These are phyloP conservation scores for Whalleya microplaca DNA, from an alignment of 2,329 filamentous ascomycete genomes.

Conservation along the genomic window DNA sequence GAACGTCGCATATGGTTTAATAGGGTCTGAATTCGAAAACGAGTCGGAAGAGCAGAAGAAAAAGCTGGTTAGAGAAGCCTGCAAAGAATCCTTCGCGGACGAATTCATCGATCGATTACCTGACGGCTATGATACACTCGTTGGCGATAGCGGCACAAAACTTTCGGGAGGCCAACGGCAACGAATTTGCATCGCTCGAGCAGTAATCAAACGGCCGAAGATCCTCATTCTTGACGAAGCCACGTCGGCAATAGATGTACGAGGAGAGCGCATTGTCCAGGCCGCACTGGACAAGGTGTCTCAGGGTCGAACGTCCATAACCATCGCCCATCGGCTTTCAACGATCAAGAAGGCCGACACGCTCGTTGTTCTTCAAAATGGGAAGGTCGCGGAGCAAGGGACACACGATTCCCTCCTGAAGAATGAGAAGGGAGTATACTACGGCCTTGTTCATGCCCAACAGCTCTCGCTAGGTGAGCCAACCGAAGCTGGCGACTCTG, in stretches of 20 bases:
- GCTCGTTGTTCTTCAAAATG: conserved; percentile 76
- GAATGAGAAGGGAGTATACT: conserved; percentile 65
- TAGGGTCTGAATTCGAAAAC: conserved; percentile 56
- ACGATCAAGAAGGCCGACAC: conserved; percentile 78
- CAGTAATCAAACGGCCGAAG: conserved; percentile 71
- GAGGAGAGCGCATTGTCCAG: conserved; percentile 64
- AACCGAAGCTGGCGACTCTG: conserved; percentile 41
- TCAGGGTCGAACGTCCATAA: conserved; percentile 68
- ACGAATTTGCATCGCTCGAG: conserved; percentile 75
- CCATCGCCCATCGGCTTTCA: conserved; percentile 74
- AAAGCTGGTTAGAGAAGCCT: conserved; percentile 65
- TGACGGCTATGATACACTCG: conserved; percentile 69
- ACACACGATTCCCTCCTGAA: conserved; percentile 73
- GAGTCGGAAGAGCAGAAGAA: conserved; percentile 58
- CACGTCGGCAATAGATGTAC: conserved; percentile 66
- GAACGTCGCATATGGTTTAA: conserved; percentile 65
- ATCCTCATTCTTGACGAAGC: conserved; percentile 80
- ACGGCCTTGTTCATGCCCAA: conserved; percentile 67
- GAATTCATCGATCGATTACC: conserved; percentile 70
- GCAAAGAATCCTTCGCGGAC: conserved; percentile 68
- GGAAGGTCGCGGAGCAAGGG: conserved; percentile 72
- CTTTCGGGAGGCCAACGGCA: conserved; percentile 87
- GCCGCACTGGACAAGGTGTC: conserved; percentile 65
- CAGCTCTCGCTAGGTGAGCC: conserved; percentile 58
- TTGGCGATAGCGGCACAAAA: conserved; percentile 78